Percentiles rank a stretch among this genome's conserved stretches.
Conservation (phyloP, 1,139 yeast genomes). For the Protomyces inouyei region DNA sequence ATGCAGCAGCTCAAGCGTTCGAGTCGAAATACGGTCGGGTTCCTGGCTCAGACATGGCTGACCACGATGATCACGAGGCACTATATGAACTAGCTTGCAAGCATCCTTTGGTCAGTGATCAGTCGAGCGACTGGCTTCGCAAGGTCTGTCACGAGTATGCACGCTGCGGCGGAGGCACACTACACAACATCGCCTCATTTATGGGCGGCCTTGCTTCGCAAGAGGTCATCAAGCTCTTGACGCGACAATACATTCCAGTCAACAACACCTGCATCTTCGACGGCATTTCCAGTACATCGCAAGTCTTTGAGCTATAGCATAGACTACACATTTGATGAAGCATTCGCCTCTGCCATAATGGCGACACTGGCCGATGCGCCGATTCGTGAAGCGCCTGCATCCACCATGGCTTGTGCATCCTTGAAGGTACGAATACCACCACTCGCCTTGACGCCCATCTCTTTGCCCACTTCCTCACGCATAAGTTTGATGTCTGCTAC, state of each 20-base stretch:
- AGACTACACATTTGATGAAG: not conserved
- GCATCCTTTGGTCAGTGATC: not conserved
- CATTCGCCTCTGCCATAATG: not conserved
- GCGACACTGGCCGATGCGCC: not conserved
- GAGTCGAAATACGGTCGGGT: not conserved
- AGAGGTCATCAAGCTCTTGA: slow-evolving; percentile 55
- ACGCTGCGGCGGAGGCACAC: slow-evolving; percentile 44
- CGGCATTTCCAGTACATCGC: slow-evolving; percentile 54
- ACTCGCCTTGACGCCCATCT: slow-evolving; percentile 6
- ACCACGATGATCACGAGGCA: not conserved
- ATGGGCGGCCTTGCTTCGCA: slow-evolving; percentile 78
- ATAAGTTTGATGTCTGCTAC: not conserved
- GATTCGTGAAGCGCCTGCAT: slow-evolving; percentile 1
- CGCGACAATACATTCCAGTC: slow-evolving; percentile 69
- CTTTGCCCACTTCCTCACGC: not conserved
- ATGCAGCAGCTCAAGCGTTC: slow-evolving; percentile 7
- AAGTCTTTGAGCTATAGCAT: slow-evolving; percentile 47
- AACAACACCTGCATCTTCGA: slow-evolving; percentile 64
- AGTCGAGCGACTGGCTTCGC: not conserved
- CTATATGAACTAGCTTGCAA: not conserved
- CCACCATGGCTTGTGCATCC: not conserved
- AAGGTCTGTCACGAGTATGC: slow-evolving; percentile 31
- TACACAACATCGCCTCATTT: slow-evolving; percentile 51
- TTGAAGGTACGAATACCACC: not conserved
- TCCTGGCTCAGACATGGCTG: not conserved